Conservation (phyloP, 2,329 filamentous ascomycete genomes). For the Lomentospora prolificans region DNA sequence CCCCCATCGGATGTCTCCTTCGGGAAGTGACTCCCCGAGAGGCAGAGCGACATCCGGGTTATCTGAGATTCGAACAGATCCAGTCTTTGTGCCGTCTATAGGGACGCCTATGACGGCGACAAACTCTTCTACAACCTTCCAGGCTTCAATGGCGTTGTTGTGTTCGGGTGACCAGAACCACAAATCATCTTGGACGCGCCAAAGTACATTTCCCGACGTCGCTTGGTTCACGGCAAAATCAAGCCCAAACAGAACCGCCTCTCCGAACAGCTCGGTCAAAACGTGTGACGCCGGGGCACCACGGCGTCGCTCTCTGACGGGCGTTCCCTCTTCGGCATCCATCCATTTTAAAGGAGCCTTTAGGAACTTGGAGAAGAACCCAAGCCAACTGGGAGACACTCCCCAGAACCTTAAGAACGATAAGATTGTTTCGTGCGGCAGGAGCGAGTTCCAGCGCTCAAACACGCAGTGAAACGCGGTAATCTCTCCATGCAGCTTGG, state of each 20-base stretch:
- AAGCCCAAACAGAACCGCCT: constrained; percentile 52
- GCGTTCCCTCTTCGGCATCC: constrained; percentile 37
- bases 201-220: constrained; percentile 43
- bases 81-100: constrained; percentile 43
- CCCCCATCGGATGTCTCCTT: constrained; percentile 41
- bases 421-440: constrained; percentile 49
- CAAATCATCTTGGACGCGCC: constrained; percentile 55
- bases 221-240: constrained; percentile 54
- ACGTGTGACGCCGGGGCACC: constrained; percentile 51
- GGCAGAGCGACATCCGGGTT: constrained; percentile 11
- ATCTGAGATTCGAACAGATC: constrained; percentile 31
- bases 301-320: constrained; percentile 35
- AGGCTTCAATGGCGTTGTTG: constrained; percentile 42
- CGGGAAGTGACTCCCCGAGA: constrained; percentile 28
- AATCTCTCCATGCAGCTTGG: constrained; percentile 32
- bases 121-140: constrained; percentile 48
- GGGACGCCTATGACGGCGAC: constrained; percentile 42
- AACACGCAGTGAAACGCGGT: constrained; percentile 38
- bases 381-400: constrained; percentile 43
- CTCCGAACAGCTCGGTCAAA: constrained; percentile 49
- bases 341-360: constrained; percentile 48
- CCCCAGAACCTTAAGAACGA: constrained; percentile 48
- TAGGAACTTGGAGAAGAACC: constrained; percentile 50
- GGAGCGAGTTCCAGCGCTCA: constrained; percentile 29
- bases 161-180: constrained; percentile 56